Percentiles rank a stretch among this genome's conserved stretches.
phyloP scores from a whole-genome alignment of 2,329 filamentous ascomycete genomes.

The Rugonectria rugulosa region DNA sequence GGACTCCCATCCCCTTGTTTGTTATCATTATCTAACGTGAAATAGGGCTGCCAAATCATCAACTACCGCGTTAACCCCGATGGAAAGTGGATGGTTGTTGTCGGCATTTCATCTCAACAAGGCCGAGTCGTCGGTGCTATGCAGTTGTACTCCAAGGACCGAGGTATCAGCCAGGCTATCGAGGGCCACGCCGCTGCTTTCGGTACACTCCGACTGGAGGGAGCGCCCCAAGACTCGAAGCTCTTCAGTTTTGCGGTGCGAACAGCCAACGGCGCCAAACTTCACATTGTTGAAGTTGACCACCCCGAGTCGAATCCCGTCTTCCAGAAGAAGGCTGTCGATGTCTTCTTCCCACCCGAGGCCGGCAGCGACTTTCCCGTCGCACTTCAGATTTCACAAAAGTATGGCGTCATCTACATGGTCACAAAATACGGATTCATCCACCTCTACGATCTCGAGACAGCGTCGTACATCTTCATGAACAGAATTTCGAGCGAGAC shows the following conservation, averaged over 20 bases:
- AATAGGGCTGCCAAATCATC: constrained; percentile 95
- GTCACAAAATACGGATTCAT: constrained; percentile 99
- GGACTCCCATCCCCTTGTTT: constrained; percentile 43
- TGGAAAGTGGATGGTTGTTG: constrained; percentile 97
- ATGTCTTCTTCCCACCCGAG: constrained; percentile 96
- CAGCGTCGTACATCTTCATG: constrained; percentile 96
- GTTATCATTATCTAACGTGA: constrained; percentile 26
- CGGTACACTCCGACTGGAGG: constrained; percentile 86
- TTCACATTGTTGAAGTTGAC: constrained; percentile 98
- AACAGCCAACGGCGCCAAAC: constrained; percentile 86
- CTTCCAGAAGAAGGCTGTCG: constrained; percentile 95
- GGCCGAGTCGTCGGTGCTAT: constrained; percentile 94
- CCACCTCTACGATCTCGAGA: constrained; percentile 97
- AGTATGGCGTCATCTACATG: constrained; percentile 96
- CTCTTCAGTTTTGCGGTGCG: constrained; percentile 97
- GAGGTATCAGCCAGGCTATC: constrained; percentile 96
- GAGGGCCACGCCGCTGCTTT: constrained; percentile 97
- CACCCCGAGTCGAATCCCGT: constrained; percentile 87
- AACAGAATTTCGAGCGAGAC: constrained; percentile 99
- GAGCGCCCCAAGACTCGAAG: constrained; percentile 88
- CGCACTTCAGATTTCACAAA: constrained; percentile 94
- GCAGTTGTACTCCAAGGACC: constrained; percentile 96
- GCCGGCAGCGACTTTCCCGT: constrained; percentile 98
- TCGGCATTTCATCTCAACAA: constrained; percentile 93
- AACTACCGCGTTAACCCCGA: constrained; percentile 97